phyloP scores from a whole-genome alignment of 2,329 filamentous ascomycete species.

The Xylogone sp. region DNA sequence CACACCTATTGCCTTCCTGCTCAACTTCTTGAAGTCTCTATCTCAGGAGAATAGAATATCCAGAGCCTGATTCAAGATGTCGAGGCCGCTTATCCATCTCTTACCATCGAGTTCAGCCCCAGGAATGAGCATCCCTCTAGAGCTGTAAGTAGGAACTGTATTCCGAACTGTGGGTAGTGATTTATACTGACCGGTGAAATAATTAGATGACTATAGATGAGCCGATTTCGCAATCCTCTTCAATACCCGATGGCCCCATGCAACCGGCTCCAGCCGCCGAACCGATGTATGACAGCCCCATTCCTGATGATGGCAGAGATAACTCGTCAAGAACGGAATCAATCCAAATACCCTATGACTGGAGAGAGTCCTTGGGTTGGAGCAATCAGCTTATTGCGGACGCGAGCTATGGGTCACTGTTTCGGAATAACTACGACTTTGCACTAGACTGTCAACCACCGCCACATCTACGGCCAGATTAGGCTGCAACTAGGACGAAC shows the following conservation, averaged over 20 bases:
- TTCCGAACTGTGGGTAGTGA: not conserved
- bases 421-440: not conserved
- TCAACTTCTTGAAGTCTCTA: not conserved
- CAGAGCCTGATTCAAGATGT: not conserved
- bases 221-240: not conserved
- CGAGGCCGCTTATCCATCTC: not conserved
- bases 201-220: not conserved
- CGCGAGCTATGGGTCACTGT: not conserved
- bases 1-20: not conserved
- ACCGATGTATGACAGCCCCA: not conserved
- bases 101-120: not conserved
- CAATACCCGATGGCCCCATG: not conserved
- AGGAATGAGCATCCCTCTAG: not conserved
- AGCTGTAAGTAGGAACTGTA: not conserved
- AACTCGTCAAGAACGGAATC: not conserved
- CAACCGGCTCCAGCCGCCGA: not conserved
- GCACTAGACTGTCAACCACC: not conserved
- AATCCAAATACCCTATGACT: not conserved
- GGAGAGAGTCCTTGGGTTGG: not conserved
- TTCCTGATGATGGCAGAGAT: not conserved
- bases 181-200: not conserved
- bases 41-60: not conserved
- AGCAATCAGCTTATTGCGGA: not conserved
- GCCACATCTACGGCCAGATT: not conserved
- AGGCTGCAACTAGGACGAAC: not conserved